Base-by-base conservation (phyloP, 2,329 filamentous ascomycete species). In the Claviceps paspali region DNA sequence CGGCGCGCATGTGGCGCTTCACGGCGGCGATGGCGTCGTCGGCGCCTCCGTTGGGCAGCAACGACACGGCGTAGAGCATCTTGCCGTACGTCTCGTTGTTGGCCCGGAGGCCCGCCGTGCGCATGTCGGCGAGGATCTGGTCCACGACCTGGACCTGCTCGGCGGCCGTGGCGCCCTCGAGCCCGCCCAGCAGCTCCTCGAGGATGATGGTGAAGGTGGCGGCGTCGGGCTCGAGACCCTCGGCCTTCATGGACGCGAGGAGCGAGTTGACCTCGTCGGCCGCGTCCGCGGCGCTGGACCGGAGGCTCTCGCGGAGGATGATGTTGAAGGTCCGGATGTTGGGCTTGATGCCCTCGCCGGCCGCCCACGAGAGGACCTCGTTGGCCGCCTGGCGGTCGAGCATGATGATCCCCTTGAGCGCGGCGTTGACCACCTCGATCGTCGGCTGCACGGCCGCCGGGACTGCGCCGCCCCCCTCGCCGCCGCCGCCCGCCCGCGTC, bases 121-220 rank as follows among this genome's bases (percentile, higher is more conserved):
- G 63, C 53, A 86, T 73, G 15, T 73, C 63, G 3, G 55, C 45
- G 37, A 87, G 65, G 32, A 80, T 60, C 4, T 53, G 50, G n/a
- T 64, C 47, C 6, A 84, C 64, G 14, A 65, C 60, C 2, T 55
- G 50, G 15, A 62, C 56, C 51, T 79, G 76, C 38, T 75, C 63
- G 9, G 62, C 54, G 0, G 63, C 54, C 2, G 60, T 52, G 33
- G 49, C 33, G 28, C 64, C 49, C 21, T 48, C 39, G 27, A 73
- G 56, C 29, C 54, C 47, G 43, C 59, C 50, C 48, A 73, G 59
- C 42, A 71, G 55, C 49, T 68, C 70, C 29, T 80, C 74, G 6
- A 91, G 62, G 39, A 91, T 65, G 43, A 84, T 73, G 17, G 76
- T 82, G 54, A 82, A 83, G 0, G 84, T 91, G 5, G 68, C 69